Conservation (phyloP, 75 land plant species). For the Larix kaempferi region DNA sequence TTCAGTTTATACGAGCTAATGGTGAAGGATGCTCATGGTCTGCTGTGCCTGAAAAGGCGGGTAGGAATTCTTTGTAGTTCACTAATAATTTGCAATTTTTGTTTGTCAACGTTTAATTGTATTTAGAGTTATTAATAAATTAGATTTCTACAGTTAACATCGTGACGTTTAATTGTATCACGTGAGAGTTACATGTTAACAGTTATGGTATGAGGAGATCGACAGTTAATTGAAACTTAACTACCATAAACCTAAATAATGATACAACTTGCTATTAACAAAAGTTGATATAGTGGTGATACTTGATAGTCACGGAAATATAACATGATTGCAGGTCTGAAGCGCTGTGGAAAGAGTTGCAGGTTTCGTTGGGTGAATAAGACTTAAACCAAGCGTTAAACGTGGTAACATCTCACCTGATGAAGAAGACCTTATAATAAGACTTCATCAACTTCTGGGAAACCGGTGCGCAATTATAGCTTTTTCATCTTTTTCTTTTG, state of each 20-base stretch:
- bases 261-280: too few relatives aligned
- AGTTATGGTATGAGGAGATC: too few relatives aligned
- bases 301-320: not conserved
- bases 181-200: too few relatives aligned
- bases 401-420: slow-evolving; percentile 16
- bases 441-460: slow-evolving; percentile 23
- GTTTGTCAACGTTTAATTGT: too few relatives aligned
- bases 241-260: too few relatives aligned
- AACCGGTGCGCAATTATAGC: slow-evolving; percentile 10
- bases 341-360: slow-evolving; percentile 27
- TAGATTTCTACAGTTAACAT: too few relatives aligned
- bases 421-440: slow-evolving; percentile 29
- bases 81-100: too few relatives aligned
- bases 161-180: too few relatives aligned
- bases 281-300: too few relatives aligned
- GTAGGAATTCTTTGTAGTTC: not conserved
- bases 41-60: slow-evolving; percentile 7
- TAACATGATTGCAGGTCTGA: slow-evolving; percentile 12
- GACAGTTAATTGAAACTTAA: too few relatives aligned
- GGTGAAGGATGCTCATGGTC: slow-evolving; percentile 18
- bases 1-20: slow-evolving; percentile 3
- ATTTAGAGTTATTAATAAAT: too few relatives aligned
- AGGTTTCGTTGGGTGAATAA: slow-evolving; percentile 28
- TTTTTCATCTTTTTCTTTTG: not conserved
- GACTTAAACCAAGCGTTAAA: slow-evolving; percentile 19